Evolutionary conservation across 768 basidiomycete species (phyloP).

Genomic region (Kwoniella heveanensis): DNA sequence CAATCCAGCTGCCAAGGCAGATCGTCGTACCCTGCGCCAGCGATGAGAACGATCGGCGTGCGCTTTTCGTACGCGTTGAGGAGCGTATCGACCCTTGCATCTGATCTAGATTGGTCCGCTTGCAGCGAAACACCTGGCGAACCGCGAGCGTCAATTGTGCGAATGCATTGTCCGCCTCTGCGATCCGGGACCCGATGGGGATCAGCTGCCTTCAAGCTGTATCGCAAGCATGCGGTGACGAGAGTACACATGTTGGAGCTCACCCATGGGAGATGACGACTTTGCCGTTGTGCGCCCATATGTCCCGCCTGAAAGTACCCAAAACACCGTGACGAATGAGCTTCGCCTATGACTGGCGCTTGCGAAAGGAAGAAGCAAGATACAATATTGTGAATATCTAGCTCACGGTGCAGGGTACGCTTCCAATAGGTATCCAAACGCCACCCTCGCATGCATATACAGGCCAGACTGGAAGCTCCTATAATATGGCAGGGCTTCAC

Average conservation of each 20-base stretch:
- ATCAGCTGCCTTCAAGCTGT: no score
- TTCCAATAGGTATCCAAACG: conserved; percentile 47
- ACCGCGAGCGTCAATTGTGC: conserved; percentile 7
- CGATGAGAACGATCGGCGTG: conserved; percentile 44
- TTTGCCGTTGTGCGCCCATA: conserved; percentile 41
- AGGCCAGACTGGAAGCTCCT: conserved; percentile 47
- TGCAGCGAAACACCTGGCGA: conserved; percentile 13
- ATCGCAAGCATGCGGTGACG: no score
- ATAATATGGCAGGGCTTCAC: conserved; percentile 50
- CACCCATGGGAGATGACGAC: conserved; percentile 51
- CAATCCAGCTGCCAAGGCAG: conserved; percentile 42
- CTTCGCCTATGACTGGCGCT: no score
- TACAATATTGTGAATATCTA: background rate
- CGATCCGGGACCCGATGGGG: background rate
- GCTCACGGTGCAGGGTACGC: conserved; percentile 45
- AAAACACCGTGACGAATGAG: background rate
- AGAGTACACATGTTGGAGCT: conserved; percentile 14
- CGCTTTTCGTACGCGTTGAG: conserved; percentile 26
- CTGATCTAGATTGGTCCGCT: conserved; percentile 38
- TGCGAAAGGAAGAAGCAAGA: background rate
- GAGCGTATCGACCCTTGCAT: conserved; percentile 38
- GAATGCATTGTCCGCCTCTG: conserved; percentile 38
- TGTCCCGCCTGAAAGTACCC: conserved; percentile 31
- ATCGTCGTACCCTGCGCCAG: conserved; percentile 37
- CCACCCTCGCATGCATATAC: conserved; percentile 35